Evolutionary conservation across 2,329 filamentous ascomycete species (phyloP).

Genomic region (Apiospora arundinis): DNA sequence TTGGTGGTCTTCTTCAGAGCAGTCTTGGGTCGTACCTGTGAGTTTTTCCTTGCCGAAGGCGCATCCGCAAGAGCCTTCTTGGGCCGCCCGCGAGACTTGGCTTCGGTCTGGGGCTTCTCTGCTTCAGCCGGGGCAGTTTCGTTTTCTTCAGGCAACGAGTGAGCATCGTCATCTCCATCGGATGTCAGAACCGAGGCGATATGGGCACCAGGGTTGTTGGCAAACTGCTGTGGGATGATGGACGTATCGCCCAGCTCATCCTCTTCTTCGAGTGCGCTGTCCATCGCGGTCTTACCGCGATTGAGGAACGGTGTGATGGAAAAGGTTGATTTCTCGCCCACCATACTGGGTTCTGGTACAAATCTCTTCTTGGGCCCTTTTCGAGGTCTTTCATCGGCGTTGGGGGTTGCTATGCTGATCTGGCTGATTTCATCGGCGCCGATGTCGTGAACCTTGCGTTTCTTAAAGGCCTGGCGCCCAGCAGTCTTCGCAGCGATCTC

Average conservation of each 20-base stretch:
- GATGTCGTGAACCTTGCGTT: conserved; percentile 54
- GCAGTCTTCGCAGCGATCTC: conserved; percentile 40
- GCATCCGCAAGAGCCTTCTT: conserved; percentile 55
- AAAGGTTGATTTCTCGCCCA: conserved; percentile 89
- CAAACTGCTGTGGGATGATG: conserved; percentile 26
- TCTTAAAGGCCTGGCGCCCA: conserved; percentile 48
- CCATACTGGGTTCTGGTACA: conserved; percentile 56
- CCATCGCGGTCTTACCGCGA: conserved; percentile 65
- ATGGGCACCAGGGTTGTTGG: conserved; percentile 26
- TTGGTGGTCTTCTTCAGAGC: conserved; percentile 39
- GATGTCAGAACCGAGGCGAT: conserved; percentile 22
- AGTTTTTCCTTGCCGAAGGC: conserved; percentile 53
- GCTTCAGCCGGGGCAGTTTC: conserved; percentile 30
- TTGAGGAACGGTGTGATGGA: conserved; percentile 95
- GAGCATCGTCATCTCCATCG: conserved; percentile 27
- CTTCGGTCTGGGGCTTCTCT: conserved; percentile 36
- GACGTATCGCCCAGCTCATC: conserved; percentile 35
- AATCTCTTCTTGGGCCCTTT: conserved; percentile 60
- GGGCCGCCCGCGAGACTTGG: conserved; percentile 53
- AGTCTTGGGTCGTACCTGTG: conserved; percentile 41
- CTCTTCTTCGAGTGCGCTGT: conserved; percentile 44
- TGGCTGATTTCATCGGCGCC: conserved; percentile 50
- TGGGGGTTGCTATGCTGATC: conserved; percentile 54
- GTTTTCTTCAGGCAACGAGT: conserved; percentile 27
- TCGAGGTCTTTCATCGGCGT: conserved; percentile 39